Base-by-base conservation (phyloP, 768 basidiomycete genomes). In the Tulasnella sp. region DNA sequence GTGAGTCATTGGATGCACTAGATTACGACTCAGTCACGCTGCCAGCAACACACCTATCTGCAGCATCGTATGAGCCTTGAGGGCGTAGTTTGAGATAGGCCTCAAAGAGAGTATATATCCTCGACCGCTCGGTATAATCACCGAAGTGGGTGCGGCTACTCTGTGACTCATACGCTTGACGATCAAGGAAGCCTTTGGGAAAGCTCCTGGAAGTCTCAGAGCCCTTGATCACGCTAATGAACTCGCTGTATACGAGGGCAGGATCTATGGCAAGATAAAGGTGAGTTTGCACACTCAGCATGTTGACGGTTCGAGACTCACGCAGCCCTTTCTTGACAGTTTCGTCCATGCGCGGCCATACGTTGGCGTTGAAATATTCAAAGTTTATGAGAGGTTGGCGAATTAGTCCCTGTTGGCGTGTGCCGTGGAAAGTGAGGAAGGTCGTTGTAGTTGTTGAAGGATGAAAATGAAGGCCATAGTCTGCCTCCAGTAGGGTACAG, bases 51-150 rank as follows among this genome's bases (percentile, higher is more conserved):
- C 74, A 90, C 88, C 91, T 86, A 77, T 92, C 91, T 1, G 92
- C 90, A 5, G 85, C 83, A 82, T 93, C 92, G 20, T 84, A 84
- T 74, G 90, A 87, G 13, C 85, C 81, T 18, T 82, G 81, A 37
- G 82, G 79, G 9, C 81, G 82, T 82, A 90, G 83, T 75, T 83
- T 87, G 23, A 84, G 82, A 81, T 92, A 93, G 0, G 81, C 81
- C 61, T 86, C 82, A 70, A 92, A 93, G 0, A 92, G 82, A 5
- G 80, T 83, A 81, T 91, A 92, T 11, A 91, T 81, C 2, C 76
- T 82, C 20, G 83, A 83, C 72, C 91, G 85, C 32, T 87, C 86
- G 10, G 83, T 85, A 0, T 89, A 86, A 81, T 92, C 91, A 0
- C 87, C 86, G 3, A 87, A 85, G 15, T 91, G 88, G 0, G 85